Evolutionary conservation across 352 stramenopile genomes (phyloP).

Genomic region (Phytophthora citricola): DNA sequence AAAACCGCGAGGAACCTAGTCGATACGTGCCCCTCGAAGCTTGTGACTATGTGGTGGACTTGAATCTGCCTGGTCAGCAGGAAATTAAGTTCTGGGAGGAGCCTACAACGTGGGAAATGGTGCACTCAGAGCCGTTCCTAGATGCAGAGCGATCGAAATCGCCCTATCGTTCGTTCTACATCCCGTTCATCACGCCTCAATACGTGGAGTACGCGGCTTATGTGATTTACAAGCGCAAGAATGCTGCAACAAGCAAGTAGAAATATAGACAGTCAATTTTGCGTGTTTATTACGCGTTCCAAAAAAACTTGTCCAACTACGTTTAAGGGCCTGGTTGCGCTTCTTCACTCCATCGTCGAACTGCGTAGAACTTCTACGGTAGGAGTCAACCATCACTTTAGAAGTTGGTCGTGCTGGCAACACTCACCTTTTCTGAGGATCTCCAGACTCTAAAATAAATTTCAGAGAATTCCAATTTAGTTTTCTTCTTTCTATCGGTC

Average conservation of each 20-base stretch:
- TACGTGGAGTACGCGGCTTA: constrained; percentile 69
- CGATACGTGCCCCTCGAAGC: constrained; percentile 80
- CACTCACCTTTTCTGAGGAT: too few relatives aligned
- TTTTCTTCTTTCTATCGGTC: too few relatives aligned
- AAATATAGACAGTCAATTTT: too few relatives aligned
- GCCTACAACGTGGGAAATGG: constrained; percentile 52
- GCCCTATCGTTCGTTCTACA: constrained; percentile 80
- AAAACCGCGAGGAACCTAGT: constrained; percentile 91
- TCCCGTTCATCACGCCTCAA: constrained; percentile 65
- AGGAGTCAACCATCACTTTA: too few relatives aligned
- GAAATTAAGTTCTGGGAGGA: constrained; percentile 77
- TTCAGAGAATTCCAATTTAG: too few relatives aligned
- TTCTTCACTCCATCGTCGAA: too few relatives aligned
- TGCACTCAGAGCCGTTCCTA: constrained; percentile 66
- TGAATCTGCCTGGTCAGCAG: constrained; percentile 66
- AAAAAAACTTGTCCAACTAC: too few relatives aligned
- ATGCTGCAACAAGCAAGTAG: constrained; percentile 2
- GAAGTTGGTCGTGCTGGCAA: too few relatives aligned
- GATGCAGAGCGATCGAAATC: constrained; percentile 67
- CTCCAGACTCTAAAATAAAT: too few relatives aligned
- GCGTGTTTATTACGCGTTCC: too few relatives aligned
- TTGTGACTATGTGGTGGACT: constrained; percentile 93
- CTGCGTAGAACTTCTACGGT: too few relatives aligned
- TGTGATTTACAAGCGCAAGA: constrained; percentile 69
- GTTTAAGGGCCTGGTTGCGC: too few relatives aligned